A percentile compares a stretch with the other conserved stretches of the same genome.
Conservation (phyloP, 1,284 basidiomycete species). For the Trichosporon inkin region DNA sequence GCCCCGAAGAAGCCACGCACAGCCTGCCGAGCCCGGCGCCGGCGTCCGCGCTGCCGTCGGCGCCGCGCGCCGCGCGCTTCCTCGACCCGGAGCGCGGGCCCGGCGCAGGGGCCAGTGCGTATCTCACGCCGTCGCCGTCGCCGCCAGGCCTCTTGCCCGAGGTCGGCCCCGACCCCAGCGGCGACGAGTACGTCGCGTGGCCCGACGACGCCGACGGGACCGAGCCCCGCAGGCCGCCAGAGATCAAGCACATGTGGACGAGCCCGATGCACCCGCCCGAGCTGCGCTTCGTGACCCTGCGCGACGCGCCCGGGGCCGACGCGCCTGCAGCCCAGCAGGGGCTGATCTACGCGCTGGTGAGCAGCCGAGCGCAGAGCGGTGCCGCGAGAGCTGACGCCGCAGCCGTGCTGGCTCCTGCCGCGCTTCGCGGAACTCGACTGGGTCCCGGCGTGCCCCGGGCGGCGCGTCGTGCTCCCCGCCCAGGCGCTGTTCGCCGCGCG, state of each 20-base stretch:
- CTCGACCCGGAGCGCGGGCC: no score
- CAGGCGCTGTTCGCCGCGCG: neutral
- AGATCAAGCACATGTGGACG: constrained; percentile 3
- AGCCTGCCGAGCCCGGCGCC: no score
- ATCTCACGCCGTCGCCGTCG: no score
- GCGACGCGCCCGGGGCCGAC: no score
- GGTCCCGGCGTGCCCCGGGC: neutral
- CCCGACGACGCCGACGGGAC: neutral
- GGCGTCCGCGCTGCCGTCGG: no score
- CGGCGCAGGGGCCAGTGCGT: no score
- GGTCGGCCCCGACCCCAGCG: neutral
- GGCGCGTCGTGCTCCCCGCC: neutral
- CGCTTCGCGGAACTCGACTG: neutral
- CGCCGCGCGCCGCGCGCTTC: no score
- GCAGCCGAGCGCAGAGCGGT: neutral
- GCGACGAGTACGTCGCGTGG: neutral
- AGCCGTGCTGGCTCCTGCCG: neutral
- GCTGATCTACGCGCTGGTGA: neutral
- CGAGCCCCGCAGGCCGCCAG: neutral
- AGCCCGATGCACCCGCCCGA: neutral
- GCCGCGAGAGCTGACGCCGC: neutral
- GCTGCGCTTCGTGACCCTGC: neutral
- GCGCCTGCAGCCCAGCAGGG: neutral
- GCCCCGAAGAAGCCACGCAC: neutral
- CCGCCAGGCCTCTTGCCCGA: no score